Evolutionary conservation across 148 eudicot genomes (phyloP), one percentile per base, ranked within the genome.

Genomic region (Pharnaceum exiguum): DNA sequence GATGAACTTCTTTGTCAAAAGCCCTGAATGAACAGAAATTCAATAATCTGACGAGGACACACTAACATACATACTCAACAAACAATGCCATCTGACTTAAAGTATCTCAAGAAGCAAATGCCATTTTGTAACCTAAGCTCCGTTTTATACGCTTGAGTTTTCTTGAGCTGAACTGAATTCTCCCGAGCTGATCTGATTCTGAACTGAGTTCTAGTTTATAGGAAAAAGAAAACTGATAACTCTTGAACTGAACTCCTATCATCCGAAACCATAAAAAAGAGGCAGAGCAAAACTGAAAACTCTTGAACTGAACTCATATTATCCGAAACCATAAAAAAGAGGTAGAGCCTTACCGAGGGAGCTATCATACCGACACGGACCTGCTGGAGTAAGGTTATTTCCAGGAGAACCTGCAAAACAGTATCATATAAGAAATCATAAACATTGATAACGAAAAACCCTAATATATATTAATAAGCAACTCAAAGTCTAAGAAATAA

Each of bases 311-410:
- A n/a, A n/a, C n/a, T n/a, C n/a, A n/a, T n/a, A n/a, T n/a, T n/a
- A n/a, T n/a, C n/a, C n/a, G n/a, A n/a, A n/a, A n/a, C n/a, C n/a
- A n/a, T n/a, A 55, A 28, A 16, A 12, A 24, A 57, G 11, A 49
- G 42, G 40, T 39, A 33, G 50, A 24, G 45, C 30, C n/a, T 72
- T 79, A 88, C 96, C 96, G 35, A 93, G 79, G 55, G 99, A 93
- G 77, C 88, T 93, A 77, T 93, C 99, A 69, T 93, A 88, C 57
- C 99, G 91, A 66, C 95, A 85, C 44, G 96, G 70, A 58, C 99
- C 96, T 59, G 68, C 63, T 21, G 88, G 86, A 62, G 96, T 83
- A 43, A 85, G 83, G 69, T 65, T 82, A 56, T 82, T 81, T 72
- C 81, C 87, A 19, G 96, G 95, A 51, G 96, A 93, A 67, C 86